Evolutionary conservation across 495 filamentous ascomycete genomes (phyloP), one percentile per base, ranked within the genome.

Genomic region (Tetracladium marchalianum): DNA sequence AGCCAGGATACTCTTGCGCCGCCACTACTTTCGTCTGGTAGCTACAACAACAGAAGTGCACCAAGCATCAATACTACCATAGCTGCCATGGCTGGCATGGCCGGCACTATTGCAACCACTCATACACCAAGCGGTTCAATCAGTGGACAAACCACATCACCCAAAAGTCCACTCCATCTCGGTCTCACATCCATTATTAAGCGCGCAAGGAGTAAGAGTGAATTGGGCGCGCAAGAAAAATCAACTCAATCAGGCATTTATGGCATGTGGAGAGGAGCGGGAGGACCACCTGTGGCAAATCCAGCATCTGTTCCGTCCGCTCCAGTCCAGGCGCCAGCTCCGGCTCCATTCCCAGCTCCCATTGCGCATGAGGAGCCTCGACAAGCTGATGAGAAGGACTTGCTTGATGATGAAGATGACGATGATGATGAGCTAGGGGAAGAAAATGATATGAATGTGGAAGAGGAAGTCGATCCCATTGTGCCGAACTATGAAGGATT

Each of bases 401-500:
- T 39, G 19, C 19, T 35, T 17, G 65, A 65, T 11, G 73, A 74
- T 7, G 65, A 76, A 1, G 67, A 78, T 17, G 74, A 76, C 8
- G 71, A 71, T 11, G 74, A 75, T 24, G 76, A 78, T 12, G 70
- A 74, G 11, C 63, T 67, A 36, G 67, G 66, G 36, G 71, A 75
- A 39, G 73, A 77, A 32, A 58, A 50, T 10, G 71, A 72, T 33
- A 52, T 66, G 6, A 66, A 73, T 27, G 60, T 65, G 5, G 63
- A 62, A 52, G 65, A 64, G 41, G 58, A 70, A n/a, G 57, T 64
- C 7, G 66, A 72, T 36, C 60, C 61, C n/a, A 84, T 85, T 44
- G 69, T 81, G 17, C 87, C 90, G 4, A 90, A 78, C 7, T 62
- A 77, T 13, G 77, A 80, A 42, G 88, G 89, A 4, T 95, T 95